Conservation (phyloP, 176 grass and related monocot species). For the Triticum timopheevii region DNA sequence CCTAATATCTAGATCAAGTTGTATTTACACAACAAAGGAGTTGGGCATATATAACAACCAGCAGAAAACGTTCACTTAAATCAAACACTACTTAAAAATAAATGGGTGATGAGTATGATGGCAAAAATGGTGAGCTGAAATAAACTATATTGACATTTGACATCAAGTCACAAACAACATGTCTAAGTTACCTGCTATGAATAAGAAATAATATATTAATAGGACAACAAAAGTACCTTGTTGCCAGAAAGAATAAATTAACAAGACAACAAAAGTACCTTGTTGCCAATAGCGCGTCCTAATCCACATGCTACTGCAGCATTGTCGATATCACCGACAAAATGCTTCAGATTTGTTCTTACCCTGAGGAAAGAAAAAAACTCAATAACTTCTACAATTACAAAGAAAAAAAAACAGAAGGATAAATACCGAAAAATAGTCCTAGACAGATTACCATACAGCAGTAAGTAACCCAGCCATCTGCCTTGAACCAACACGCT, state of each 20-base stretch:
- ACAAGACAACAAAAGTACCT: conserved; percentile 51
- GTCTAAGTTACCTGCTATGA: background rate
- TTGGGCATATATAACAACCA: background rate
- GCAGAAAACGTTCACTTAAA: background rate
- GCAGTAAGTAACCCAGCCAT: conserved; percentile 86
- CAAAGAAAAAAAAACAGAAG: conserved; percentile 8
- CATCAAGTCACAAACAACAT: background rate
- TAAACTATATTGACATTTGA: background rate
- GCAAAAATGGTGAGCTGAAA: background rate
- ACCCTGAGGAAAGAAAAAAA: conserved; percentile 57
- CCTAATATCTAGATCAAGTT: conserved; percentile 3
- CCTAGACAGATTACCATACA: conserved; percentile 65
- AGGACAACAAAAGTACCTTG: background rate
- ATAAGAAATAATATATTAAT: background rate
- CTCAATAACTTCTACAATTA: conserved; percentile 33
- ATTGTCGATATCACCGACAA: conserved; percentile 79
- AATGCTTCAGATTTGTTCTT: conserved; percentile 67
- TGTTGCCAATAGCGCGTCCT: conserved; percentile 83
- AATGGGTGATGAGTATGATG: background rate
- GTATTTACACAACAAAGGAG: background rate
- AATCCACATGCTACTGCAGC: conserved; percentile 87
- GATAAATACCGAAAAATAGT: background rate
- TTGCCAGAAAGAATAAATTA: background rate
- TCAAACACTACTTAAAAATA: background rate
- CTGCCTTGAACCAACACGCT: conserved; percentile 80